Evolutionary conservation across 768 basidiomycete genomes (phyloP).

Genomic region (Chlorophyllum brunneum): DNA sequence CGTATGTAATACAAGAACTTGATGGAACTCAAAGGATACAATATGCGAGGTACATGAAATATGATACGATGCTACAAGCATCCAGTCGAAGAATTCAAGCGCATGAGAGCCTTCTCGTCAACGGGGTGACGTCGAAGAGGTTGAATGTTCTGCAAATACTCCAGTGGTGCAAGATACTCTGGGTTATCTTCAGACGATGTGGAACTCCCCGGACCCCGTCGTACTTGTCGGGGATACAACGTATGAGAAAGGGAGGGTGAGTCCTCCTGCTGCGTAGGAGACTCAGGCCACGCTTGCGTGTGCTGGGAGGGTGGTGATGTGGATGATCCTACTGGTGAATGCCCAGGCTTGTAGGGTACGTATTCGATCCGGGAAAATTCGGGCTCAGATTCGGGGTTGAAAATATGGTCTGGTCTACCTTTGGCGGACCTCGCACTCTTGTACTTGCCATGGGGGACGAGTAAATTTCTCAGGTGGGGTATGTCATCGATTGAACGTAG

Average conservation of each 20-base stretch:
- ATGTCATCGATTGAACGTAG: slow-evolving; percentile 64
- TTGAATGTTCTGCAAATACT: slow-evolving; percentile 63
- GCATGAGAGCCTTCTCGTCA: slow-evolving; percentile 47
- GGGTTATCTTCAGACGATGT: slow-evolving; percentile 26
- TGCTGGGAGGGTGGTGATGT: slow-evolving; percentile 18
- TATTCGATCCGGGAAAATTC: slow-evolving; percentile 42
- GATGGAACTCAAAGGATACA: slow-evolving; percentile 3
- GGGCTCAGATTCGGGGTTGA: slow-evolving; percentile 38
- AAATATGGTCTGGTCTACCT: slow-evolving; percentile 48
- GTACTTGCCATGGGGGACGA: slow-evolving; percentile 64
- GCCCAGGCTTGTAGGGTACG: slow-evolving; percentile 35
- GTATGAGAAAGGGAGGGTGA: background rate
- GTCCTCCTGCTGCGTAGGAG: slow-evolving; percentile 15
- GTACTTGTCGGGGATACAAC: slow-evolving; percentile 15
- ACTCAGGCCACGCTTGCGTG: slow-evolving; percentile 17
- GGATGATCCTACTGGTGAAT: slow-evolving; percentile 19
- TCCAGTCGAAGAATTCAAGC: slow-evolving; percentile 25
- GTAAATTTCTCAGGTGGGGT: slow-evolving; percentile 43
- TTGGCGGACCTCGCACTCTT: slow-evolving; percentile 68
- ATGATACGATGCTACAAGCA: slow-evolving; percentile 10
- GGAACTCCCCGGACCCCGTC: slow-evolving; percentile 25
- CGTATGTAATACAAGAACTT: background rate
- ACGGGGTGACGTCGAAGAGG: slow-evolving; percentile 65
- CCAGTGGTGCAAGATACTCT: slow-evolving; percentile 54
- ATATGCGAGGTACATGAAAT: background rate